Base-by-base conservation (phyloP, 331 rosid species). In the Cydonia oblonga region DNA sequence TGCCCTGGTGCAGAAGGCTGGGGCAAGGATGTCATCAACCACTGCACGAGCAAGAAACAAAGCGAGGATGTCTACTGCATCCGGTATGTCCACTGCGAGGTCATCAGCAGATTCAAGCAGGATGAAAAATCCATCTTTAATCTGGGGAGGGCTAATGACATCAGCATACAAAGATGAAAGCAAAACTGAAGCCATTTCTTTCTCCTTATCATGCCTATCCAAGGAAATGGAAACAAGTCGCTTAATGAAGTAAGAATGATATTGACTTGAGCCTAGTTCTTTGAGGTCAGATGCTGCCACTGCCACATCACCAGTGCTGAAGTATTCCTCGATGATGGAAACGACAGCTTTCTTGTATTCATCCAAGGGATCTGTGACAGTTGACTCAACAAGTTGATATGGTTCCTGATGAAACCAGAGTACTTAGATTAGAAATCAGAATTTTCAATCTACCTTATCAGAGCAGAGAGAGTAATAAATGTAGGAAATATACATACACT, bases 171-270 rank as follows among this genome's bases (percentile, higher is more conserved):
- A 75, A 40, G 97, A 88, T 75, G 98, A 95, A 72, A 95, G 96
- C 63, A 95, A 76, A 83, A 95, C 97, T 6, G 98, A 95, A 52
- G 98, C 96, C 98, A 91, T 95, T 82, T 95, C 98, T 83, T 95
- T 95, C 86, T 95, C 98, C 80, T 91, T 95, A 76, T 95, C 98
- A 76, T 91, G 97, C 76, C 96, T 88, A 72, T 95, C 98, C 98
- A 95, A 86, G 65, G 98, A 96, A 90, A 89, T 71, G 73, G 98
- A 95, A 64, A 95, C 85, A 58, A 95, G 97, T 23, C 97, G 89
- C 84, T 95, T 95, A 24, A 95, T 84, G 53, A 95, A 88, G 90
- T 95, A 95, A 35, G 98, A 91, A 82, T 80, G 93, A 68, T 91
- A 95, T 81, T 88, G 86, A 84, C 87, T 89, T 11, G 97, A 88